Evolutionary conservation across 495 filamentous ascomycete genomes (phyloP), one percentile per base, ranked within the genome.

Genomic region (Cairneyella variabilis): DNA sequence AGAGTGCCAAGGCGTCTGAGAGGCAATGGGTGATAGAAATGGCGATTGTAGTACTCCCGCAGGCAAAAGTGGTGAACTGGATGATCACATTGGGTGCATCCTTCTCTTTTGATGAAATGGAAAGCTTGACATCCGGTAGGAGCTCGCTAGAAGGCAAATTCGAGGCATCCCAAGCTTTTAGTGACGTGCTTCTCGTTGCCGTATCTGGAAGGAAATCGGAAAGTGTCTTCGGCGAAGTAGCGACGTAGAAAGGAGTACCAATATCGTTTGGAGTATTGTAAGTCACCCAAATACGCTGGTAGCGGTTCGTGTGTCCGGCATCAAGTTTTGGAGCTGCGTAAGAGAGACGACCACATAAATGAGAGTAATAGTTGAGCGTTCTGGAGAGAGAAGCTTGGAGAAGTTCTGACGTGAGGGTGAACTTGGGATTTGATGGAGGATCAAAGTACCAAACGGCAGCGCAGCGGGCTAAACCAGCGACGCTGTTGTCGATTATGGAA

Each of bases 1-100:
- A 60, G n/a, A 82, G 50, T 1, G 71, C 40, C 23, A 70, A 61
- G 2, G 75, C 74, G 61, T 82, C 78, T 1, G 71, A 70, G 4
- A 80, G 58, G 14, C 69, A 67, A 57, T 82, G 77, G 0, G 71
- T 65, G 0, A 76, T 47, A 34, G 66, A 70, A 17, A 75, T 60
- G 25, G 69, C 65, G 4, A 80, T 36, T 2, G 68, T 68, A 34
- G 68, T 69, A 3, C 72, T 75, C 7, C 72, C 74, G 36, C 57
- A 59, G 23, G 53, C 45, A 36, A 63, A 63, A 14, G 17, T 51
- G 1, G 61, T 63, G 36, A 54, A 27, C 30, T 63, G 61, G 12
- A 63, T 49, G 23, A 50, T 47, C 16, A 58, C 22, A 40, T 55
- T 58, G 25, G 61, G 61, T 20, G 60, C 52, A 42, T 59, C 53